Base-by-base conservation (phyloP, 345 rosid species). In the Litchi chinensis region DNA sequence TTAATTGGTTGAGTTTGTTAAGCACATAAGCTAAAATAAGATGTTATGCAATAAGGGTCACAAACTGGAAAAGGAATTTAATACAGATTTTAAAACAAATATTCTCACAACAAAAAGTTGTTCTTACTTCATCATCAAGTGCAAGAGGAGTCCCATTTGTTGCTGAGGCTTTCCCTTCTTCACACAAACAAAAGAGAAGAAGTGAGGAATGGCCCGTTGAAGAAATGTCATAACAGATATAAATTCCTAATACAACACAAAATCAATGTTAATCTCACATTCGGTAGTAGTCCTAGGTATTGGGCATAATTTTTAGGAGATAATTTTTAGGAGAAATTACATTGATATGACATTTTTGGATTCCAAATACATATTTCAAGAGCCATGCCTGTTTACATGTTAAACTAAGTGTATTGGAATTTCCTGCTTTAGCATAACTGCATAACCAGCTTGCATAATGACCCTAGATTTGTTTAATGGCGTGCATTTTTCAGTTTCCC, bases 81-180 rank as follows among this genome's bases (percentile, higher is more conserved):
- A 43, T 63, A 62, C 22, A 43, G 44, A 44, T 32, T 32, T 22
- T 8, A 74, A 63, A 28, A 22, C 6, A 4, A 70, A 39, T 41
- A 65, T 22, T 43, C 26, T 13, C 13, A 40, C 15, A 22, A 54
- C 37, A 66, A n/a, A 5, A 32, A 19, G 21, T 68, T 19, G 16
- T 56, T 66, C 88, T 81, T 82, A 90, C 95, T 65, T 67, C 84
- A 73, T 86, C 90, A 84, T 87, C 88, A 79, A 73, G 83, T 32
- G 63, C 73, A 37, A 41, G 65, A 3, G 56, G 67, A 79, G 81
- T 75, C 71, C 80, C 85, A 40, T 77, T 70, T n/a, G 65, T 70
- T 11, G 74, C 28, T 11, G 70, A 79, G 57, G 66, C 41, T 71
- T 83, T 79, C 76, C 83, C 91, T 63, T 80, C 88, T 88, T 79